Conservation (phyloP, 2,329 filamentous ascomycete species). For the Penicillium concentricum region DNA sequence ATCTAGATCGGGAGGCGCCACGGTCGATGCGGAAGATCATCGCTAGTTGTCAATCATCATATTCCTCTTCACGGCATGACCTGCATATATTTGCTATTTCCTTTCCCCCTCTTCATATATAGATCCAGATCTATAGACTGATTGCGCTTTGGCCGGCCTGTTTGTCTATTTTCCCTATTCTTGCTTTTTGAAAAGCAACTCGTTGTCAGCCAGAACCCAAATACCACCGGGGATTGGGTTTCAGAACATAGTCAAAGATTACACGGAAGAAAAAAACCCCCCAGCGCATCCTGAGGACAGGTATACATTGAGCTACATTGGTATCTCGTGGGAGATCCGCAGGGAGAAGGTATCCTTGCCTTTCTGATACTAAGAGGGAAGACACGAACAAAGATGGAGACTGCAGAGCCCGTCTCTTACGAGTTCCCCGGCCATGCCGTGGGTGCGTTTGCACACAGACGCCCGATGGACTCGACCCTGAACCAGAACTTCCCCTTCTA, state of each 20-base stretch:
- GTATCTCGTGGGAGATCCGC: not conserved
- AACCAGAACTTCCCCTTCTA: conserved; percentile 39
- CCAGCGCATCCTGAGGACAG: not conserved
- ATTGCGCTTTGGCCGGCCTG: conserved; percentile 10
- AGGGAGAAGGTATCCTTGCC: conserved; percentile 1
- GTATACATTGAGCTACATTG: conserved; percentile 8
- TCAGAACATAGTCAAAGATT: not conserved
- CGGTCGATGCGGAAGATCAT: conserved; percentile 25
- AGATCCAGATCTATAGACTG: conserved; percentile 10
- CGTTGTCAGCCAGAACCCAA: conserved; percentile 8
- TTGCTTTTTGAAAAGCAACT: conserved; percentile 9
- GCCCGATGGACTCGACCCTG: conserved; percentile 38
- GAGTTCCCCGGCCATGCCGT: conserved; percentile 40
- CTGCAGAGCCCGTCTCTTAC: conserved; percentile 42
- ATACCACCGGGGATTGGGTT: not conserved
- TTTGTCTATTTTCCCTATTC: conserved; percentile 11
- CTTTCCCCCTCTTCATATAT: conserved; percentile 6
- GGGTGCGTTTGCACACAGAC: conserved; percentile 37
- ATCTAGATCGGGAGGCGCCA: conserved; percentile 14
- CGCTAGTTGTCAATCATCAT: conserved; percentile 19
- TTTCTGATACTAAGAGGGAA: not conserved
- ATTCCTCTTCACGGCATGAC: conserved; percentile 12
- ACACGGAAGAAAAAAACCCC: not conserved
- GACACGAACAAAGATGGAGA: conserved; percentile 34
- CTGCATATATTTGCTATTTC: conserved; percentile 16